A percentile compares a stretch with the other conserved stretches of the same genome.
These are phyloP conservation scores for Magnaporthales sp. DNA, from an alignment of 2,329 filamentous ascomycete genomes.

Conservation along the genomic window DNA sequence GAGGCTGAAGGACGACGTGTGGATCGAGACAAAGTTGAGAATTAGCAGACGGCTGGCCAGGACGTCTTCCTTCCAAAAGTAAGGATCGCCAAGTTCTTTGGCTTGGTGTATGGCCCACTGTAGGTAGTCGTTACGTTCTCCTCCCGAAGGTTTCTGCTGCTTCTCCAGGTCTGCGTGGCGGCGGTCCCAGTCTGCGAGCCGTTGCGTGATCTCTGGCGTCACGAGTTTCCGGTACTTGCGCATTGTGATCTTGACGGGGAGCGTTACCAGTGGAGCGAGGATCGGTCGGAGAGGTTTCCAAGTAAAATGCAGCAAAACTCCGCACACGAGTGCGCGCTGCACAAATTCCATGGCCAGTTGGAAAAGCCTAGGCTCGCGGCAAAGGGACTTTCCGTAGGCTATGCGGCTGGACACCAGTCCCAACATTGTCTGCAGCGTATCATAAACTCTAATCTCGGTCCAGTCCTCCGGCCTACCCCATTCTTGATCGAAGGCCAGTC, in stretches of 20 bases:
- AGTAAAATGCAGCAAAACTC: background rate
- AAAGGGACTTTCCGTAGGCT: background rate
- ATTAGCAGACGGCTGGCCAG: slow-evolving; percentile 23
- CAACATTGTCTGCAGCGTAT: background rate
- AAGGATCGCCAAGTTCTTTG: slow-evolving; percentile 17
- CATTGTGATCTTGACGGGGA: background rate
- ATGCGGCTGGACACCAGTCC: background rate
- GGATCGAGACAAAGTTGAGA: slow-evolving; percentile 27
- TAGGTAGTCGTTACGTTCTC: slow-evolving; percentile 25
- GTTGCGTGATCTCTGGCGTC: background rate
- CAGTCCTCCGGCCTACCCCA: background rate
- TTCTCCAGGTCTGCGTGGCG: background rate
- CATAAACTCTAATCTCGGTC: background rate
- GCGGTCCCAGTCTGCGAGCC: background rate
- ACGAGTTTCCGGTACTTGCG: background rate
- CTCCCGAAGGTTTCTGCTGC: background rate
- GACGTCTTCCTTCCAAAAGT: slow-evolving; percentile 20
- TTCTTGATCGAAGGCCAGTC: background rate
- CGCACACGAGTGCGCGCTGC: background rate
- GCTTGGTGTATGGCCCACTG: slow-evolving; percentile 30
- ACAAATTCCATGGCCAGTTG: background rate
- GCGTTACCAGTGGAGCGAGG: background rate
- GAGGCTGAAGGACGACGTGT: slow-evolving; percentile 28
- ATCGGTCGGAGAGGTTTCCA: background rate
- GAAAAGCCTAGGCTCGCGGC: background rate